These are phyloP conservation scores for Boletus tylopilopsis DNA, from an alignment of 768 basidiomycete genomes.

Conservation along the genomic window DNA sequence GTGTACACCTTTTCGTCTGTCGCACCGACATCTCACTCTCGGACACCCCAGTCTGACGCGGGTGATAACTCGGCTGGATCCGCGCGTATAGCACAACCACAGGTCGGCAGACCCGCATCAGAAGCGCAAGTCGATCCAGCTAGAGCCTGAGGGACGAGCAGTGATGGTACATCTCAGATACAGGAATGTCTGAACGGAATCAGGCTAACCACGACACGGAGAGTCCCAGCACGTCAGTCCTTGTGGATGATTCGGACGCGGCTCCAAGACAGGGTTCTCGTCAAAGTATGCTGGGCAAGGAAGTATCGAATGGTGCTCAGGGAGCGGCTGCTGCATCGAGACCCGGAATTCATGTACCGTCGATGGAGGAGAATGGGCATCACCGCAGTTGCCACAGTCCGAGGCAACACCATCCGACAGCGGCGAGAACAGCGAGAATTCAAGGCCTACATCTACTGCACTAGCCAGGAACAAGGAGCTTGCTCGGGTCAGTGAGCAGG, in stretches of 20 bases:
- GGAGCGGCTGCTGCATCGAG: neutral
- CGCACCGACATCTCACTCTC: constrained; percentile 8
- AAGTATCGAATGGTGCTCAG: neutral
- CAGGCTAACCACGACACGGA: neutral
- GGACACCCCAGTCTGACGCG: constrained; percentile 16
- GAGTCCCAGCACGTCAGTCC: neutral
- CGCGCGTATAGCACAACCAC: neutral
- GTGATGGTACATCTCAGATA: neutral
- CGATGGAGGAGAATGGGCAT: constrained; percentile 1
- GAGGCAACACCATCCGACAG: constrained; percentile 2
- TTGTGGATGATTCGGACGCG: constrained; percentile 7
- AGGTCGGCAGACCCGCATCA: neutral
- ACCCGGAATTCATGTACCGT: neutral
- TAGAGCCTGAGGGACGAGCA: constrained; percentile 10
- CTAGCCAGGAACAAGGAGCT: constrained; percentile 20
- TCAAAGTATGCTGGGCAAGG: no score
- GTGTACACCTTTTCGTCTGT: constrained; percentile 1
- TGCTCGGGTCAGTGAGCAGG: constrained; percentile 27
- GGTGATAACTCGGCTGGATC: constrained; percentile 1
- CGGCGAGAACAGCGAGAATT: neutral
- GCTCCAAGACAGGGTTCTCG: constrained; percentile 24
- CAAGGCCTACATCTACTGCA: neutral
- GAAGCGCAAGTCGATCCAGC: constrained; percentile 21
- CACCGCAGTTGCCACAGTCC: neutral
- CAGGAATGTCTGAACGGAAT: neutral